phyloP scores from a whole-genome alignment of 352 stramenopile species.

The Phytophthora citricola region DNA sequence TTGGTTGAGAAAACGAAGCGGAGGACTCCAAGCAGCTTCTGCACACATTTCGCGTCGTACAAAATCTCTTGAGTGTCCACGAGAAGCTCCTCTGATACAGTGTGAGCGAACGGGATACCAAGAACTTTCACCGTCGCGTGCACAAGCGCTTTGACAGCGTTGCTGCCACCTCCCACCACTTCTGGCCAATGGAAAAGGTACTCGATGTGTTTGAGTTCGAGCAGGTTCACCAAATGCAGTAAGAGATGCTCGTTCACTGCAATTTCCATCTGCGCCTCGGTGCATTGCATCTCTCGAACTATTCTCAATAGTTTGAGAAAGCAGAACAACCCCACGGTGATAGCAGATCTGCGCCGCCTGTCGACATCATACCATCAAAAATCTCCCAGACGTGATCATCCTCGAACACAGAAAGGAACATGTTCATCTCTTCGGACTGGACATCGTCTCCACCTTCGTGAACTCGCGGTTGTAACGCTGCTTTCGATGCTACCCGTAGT shows the following conservation, averaged over 20 bases:
- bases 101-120: slow-evolving; percentile 80
- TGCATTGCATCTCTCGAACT: slow-evolving; percentile 71
- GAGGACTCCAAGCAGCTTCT: slow-evolving; percentile 70
- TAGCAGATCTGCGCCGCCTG: slow-evolving; percentile 65
- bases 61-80: slow-evolving; percentile 75
- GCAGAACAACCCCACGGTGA: slow-evolving; percentile 86
- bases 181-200: slow-evolving; percentile 81
- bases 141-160: slow-evolving; percentile 84
- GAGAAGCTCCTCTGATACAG: slow-evolving; percentile 66
- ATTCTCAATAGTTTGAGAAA: slow-evolving; percentile 84
- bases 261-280: slow-evolving; percentile 46
- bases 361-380: slow-evolving; percentile 53
- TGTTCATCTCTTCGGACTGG: slow-evolving; percentile 36
- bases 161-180: slow-evolving; percentile 73
- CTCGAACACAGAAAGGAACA: slow-evolving; percentile 57
- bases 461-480: slow-evolving; percentile 31
- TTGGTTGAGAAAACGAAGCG: slow-evolving; percentile 66
- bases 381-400: slow-evolving; percentile 55
- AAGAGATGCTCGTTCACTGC: slow-evolving; percentile 67
- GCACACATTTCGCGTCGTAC: slow-evolving; percentile 72
- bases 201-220: slow-evolving; percentile 65
- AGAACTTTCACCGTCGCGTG: slow-evolving; percentile 88
- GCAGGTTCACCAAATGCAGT: slow-evolving; percentile 62
- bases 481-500: slow-evolving; percentile 67
- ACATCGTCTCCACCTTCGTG: slow-evolving; percentile 5